Base-by-base conservation (phyloP, 192 early-diverging fungal genomes). In the Chytriomyces sp. region DNA sequence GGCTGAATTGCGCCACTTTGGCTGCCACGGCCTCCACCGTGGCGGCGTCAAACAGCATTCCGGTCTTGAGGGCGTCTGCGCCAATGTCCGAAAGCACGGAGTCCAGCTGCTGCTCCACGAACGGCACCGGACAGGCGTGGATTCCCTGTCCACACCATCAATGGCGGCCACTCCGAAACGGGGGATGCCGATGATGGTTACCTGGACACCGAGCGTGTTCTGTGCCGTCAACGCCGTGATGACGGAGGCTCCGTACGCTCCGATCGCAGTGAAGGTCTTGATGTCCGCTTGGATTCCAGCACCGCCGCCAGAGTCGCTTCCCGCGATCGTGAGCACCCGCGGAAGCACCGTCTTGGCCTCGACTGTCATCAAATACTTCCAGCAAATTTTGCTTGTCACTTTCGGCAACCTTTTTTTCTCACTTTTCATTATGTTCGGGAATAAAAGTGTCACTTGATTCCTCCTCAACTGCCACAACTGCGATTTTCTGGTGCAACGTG, bases 271-370 rank as follows among this genome's bases (percentile, higher is more conserved):
- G 76, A 94, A 89, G 5, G 94, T 93, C 75, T 95, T 95, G 56
- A 95, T 84, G 80, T 95, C 94, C 22, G 94, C 94, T 78, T 95
- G 94, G 74, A 95, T 93, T 39, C 86, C 86, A 39, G 86, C 86
- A 25, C 86, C 86, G 41, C 86, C 86, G 53, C 86, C 84, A 25
- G 73, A 78, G 71, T 88, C 86, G 30, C 77, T 80, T 8, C 86
- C 86, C 5, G 86, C 86, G 52, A 88, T 79, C 7, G 86, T 88
- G 6, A 88, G 75, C 17, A 76, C 81, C 30, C 72, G 69, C 5
- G 58, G 7, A 31, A 64, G 59, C n/a, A 31, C 33, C 2, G 26
- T 19, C 28, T 12, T 5, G 10, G 62, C 49, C 62, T 44, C 49
- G 22, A 49, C 22, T 49, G 14, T 49, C 22, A 22, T 49, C 22